Evolutionary conservation across 306 rosid species (phyloP), one percentile per base, ranked within the genome.

Genomic region (Castanospermum australe): DNA sequence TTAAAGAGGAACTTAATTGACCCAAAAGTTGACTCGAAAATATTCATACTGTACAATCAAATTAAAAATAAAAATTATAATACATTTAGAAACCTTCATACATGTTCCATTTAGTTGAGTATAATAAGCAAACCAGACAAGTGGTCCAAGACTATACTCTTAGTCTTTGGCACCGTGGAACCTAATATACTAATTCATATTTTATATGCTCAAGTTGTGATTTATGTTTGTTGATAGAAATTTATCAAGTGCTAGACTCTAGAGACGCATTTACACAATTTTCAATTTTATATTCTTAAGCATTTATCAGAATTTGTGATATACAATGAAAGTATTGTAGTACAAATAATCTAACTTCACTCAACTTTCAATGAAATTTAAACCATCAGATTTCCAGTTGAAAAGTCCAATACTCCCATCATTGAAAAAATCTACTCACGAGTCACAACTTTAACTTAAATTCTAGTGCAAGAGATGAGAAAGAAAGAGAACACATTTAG

Each of bases 151-250:
- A 38, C 8, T 8, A 62, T n/a, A 35, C 12, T 64, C 51, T 30
- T 55, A 36, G 35, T 36, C 4, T 72, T 38, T 54, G 6, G 61
- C 75, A 17, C 9, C 25, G 28, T 2, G 2, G 55, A 39, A 39
- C 67, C 6, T 71, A 50, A 66, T 55, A 55, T 74, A 33, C 69
- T 42, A 57, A n/a, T 59, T 42, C 32, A 42, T n/a, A 59, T 60
- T 60, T 44, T 28, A 28, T 47, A 47, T 47, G 54, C 54, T 15
- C 4, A 47, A 14, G 54, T 47, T 47, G 54, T 47, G 54, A 47
- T 47, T 47, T 47, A 47, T 47, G 8, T 14, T 47, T 47, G 54
- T 47, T 14, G 7, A 45, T 2, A 47, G 54, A 15, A 15, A 5
- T 47, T 28, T 47, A 52, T 33, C 67, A 38, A 38, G 24, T 22